Evolutionary conservation across 2,329 filamentous ascomycete species (phyloP), one percentile per base, ranked within the genome.

Genomic region (Phialophora verrucosa): DNA sequence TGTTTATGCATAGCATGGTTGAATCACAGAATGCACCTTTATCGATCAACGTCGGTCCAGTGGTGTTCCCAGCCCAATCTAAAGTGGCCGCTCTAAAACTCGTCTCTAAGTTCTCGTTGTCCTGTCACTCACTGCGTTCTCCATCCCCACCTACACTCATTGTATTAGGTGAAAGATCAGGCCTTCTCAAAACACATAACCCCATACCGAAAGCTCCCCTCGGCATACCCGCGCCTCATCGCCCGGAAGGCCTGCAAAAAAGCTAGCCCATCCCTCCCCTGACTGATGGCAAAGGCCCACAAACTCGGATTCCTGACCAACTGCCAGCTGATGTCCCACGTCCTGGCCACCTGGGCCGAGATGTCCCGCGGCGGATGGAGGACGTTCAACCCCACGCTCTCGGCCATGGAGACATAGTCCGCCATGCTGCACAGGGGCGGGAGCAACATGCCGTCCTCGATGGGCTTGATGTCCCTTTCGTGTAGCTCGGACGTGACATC

Each of bases 311-410:
- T 87, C 67, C 87, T 85, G 17, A 88, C 81, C 10, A 88, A 77
- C 7, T 81, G 80, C 85, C 85, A 87, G 17, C 85, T 86, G n/a
- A 88, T 86, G 69, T 88, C 86, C 86, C 86, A 88, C 20, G 86
- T 88, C 75, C 85, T 84, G 63, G 82, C 83, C 17, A 88, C 86
- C 50, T 87, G 79, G 59, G 80, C 77, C 72, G 84, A 87, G 63
- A 88, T 87, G 58, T 72, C 71, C 38, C 84, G 82, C 4, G 86
- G 84, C 31, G 74, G 78, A 1, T 78, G 77, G 4, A 81, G 75
- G 3, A 83, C 74, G 10, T 76, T 74, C 42, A 88, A 77, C 1
- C 84, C 84, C 3, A 83, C 84, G 0, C 74, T 73, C 31, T 79
- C 77, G 14, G 85, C 85, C 61, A 84, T 73, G 17, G 79, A 70